A percentile compares a stretch with the other conserved stretches of the same genome.
Conservation (phyloP, 352 stramenopile species). For the Pythium pectinolyticum region DNA sequence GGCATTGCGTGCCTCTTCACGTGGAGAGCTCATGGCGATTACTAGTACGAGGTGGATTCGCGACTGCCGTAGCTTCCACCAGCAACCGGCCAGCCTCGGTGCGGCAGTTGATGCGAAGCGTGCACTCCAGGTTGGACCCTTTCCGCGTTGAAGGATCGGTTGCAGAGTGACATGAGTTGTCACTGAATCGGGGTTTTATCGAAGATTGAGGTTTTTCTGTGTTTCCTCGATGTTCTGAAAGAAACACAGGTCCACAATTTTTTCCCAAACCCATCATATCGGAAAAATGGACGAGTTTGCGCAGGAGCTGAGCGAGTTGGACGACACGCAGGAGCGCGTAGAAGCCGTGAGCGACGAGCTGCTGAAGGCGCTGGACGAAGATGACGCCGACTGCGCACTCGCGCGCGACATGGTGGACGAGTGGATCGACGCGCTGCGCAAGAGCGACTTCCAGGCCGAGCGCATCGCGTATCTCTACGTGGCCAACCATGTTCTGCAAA, state of each 20-base stretch:
- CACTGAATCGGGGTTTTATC: slow-evolving; percentile 5
- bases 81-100: neutral
- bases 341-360: slow-evolving; percentile 79
- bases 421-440: slow-evolving; percentile 66
- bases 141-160: slow-evolving; percentile 10
- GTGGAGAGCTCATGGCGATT: slow-evolving; percentile 39
- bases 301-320: slow-evolving; percentile 70
- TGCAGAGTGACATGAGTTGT: slow-evolving; percentile 12
- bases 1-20: slow-evolving; percentile 46
- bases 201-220: slow-evolving; percentile 16
- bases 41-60: neutral
- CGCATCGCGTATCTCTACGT: slow-evolving; percentile 83
- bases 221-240: neutral
- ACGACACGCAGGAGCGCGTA: slow-evolving; percentile 83
- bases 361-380: slow-evolving; percentile 42
- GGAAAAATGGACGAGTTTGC: slow-evolving; percentile 69
- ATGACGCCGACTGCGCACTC: slow-evolving; percentile 28
- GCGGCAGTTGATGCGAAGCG: neutral
- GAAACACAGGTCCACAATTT: slow-evolving; percentile 7
- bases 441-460: slow-evolving; percentile 78
- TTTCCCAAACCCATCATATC: neutral
- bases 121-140: too few relatives aligned
- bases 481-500: slow-evolving; percentile 83
- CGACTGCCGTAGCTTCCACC: neutral
- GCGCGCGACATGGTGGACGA: slow-evolving; percentile 55